Conservation (phyloP, 75 land plant species). For the Pinus tabuliformis region DNA sequence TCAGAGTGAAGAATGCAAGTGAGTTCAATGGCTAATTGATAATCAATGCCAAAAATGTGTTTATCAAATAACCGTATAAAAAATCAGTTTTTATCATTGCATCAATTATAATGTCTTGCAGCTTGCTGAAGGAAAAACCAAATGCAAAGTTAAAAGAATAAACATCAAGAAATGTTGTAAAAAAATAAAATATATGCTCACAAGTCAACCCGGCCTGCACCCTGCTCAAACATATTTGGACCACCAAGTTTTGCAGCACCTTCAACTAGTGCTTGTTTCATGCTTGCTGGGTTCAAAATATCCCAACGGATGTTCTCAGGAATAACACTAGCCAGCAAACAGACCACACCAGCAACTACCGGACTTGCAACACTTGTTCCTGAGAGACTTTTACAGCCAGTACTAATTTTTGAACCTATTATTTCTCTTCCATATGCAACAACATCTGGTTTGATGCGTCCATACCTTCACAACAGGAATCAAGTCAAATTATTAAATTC, state of each 20-base stretch:
- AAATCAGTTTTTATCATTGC: neutral
- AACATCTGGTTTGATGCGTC: conserved; percentile 95
- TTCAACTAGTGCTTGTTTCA: conserved; percentile 97
- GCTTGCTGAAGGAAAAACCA: neutral
- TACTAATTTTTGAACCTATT: conserved; percentile 91
- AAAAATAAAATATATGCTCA: conserved; percentile 39
- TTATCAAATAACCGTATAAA: neutral
- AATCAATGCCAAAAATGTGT: neutral
- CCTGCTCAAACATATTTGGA: conserved; percentile 94
- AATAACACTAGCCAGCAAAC: conserved; percentile 86
- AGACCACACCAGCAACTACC: conserved; percentile 94
- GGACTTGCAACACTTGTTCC: conserved; percentile 99
- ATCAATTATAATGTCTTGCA: neutral
- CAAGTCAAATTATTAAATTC: neutral
- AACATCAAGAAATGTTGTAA: neutral
- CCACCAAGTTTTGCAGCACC: conserved; percentile 90
- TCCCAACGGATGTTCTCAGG: conserved; percentile 69
- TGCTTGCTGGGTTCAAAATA: conserved; percentile 95
- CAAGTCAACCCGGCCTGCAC: neutral
- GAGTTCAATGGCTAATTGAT: neutral
- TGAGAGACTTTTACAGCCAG: conserved; percentile 93
- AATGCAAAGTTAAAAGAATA: conserved; percentile 16
- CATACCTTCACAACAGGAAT: conserved; percentile 58
- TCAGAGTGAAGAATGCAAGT: conserved; percentile 1
- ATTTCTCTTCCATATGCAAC: conserved; percentile 98